A percentile compares a stretch with the other conserved stretches of the same genome.
Conservation (phyloP, 2,329 filamentous ascomycete genomes). For the Ascosphaera apis region DNA sequence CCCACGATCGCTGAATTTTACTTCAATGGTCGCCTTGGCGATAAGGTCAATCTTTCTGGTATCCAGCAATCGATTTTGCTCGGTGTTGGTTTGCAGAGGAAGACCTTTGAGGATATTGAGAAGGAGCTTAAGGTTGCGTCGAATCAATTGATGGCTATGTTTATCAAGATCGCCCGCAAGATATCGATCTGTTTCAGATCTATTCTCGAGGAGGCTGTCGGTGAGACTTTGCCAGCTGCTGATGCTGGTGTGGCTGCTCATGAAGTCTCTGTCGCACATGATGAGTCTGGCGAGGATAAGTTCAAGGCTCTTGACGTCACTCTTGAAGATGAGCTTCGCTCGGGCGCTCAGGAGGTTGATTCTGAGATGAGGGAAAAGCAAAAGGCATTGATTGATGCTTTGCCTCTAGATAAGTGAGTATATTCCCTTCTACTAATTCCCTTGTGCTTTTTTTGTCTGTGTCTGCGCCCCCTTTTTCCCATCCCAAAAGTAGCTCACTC, state of each 20-base stretch:
- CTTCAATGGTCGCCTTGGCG: slow-evolving; percentile 54
- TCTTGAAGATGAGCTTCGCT: slow-evolving; percentile 62
- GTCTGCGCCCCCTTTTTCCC: too few species aligned
- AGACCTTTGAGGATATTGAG: slow-evolving; percentile 59
- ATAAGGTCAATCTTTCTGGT: slow-evolving; percentile 47
- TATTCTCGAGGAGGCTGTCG: slow-evolving; percentile 51
- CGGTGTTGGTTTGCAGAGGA: slow-evolving; percentile 77
- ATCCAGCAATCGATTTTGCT: slow-evolving; percentile 72
- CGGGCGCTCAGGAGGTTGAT: slow-evolving; percentile 57
- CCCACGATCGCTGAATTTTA: slow-evolving; percentile 63
- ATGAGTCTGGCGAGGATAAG: slow-evolving; percentile 42
- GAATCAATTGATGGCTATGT: slow-evolving; percentile 79
- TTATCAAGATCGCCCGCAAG: slow-evolving; percentile 88
- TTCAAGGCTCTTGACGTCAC: slow-evolving; percentile 48
- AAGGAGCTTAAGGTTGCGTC: slow-evolving; percentile 52
- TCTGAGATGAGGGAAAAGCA: slow-evolving; percentile 54
- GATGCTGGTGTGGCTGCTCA: slow-evolving; percentile 15
- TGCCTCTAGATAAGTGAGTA: slow-evolving; percentile 66
- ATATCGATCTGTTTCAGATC: slow-evolving; percentile 54
- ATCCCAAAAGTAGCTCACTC: too few species aligned
- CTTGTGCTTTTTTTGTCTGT: too few species aligned
- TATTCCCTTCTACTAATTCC: neutral
- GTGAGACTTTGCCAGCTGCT: slow-evolving; percentile 37
- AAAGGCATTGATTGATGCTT: slow-evolving; percentile 66
- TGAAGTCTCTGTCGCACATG: slow-evolving; percentile 37